Evolutionary conservation across 108 stramenopile genomes (phyloP).

Genomic region (Nitzschia sp.): DNA sequence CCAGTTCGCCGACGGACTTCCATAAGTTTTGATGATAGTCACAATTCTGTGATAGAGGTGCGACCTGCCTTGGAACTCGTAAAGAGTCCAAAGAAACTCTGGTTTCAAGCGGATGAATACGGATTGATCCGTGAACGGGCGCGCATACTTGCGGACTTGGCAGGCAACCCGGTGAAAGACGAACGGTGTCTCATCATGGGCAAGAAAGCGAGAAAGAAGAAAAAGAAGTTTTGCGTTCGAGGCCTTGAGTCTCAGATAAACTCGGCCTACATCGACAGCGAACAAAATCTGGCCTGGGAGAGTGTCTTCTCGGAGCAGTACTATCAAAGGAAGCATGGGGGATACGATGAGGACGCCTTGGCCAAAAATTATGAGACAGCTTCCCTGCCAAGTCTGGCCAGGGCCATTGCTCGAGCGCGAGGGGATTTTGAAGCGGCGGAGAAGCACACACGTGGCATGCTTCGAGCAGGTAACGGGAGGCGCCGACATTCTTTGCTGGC

Average conservation of each 20-base stretch:
- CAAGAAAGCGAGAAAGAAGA: background rate
- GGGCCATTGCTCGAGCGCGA: conserved; percentile 9
- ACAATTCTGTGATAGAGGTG: conserved; percentile 12
- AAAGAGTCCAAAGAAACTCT: conserved; percentile 12
- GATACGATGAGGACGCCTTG: conserved; percentile 11
- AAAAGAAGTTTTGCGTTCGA: conserved; percentile 9
- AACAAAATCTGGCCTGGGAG: conserved; percentile 13
- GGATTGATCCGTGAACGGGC: conserved; percentile 12
- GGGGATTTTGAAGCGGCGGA: conserved; percentile 10
- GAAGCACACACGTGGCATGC: conserved; percentile 1
- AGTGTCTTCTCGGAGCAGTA: conserved; percentile 19
- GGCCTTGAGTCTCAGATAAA: conserved; percentile 14
- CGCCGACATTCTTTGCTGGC: no score
- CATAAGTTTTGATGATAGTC: conserved; percentile 12
- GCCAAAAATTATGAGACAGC: conserved; percentile 5
- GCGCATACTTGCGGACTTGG: background rate
- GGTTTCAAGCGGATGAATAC: conserved; percentile 25
- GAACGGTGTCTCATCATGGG: background rate
- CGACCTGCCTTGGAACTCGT: background rate
- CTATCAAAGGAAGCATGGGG: conserved; percentile 13
- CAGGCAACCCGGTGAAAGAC: no score
- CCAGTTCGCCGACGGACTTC: conserved; percentile 20
- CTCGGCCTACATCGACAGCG: background rate
- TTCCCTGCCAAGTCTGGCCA: conserved; percentile 6
- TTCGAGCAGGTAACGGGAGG: no score